These are phyloP conservation scores for Nannochloropsis oceanica DNA, from an alignment of 108 stramenopile species.

Conservation along the genomic window DNA sequence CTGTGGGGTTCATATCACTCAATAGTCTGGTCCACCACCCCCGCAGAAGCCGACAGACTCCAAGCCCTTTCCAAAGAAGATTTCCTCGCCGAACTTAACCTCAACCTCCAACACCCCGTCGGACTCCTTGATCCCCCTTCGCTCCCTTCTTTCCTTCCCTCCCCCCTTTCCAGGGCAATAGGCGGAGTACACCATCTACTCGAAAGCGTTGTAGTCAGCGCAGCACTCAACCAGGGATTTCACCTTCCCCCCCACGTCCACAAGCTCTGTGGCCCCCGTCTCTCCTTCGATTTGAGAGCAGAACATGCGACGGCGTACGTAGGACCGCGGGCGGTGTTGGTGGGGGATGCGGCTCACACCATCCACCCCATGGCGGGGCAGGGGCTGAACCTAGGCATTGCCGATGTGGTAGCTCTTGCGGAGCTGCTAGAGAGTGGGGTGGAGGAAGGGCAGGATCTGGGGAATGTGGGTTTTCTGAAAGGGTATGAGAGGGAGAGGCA, in stretches of 20 bases:
- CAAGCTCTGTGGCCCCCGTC: neutral
- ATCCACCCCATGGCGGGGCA: conserved; percentile 96
- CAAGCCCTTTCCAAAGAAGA: neutral
- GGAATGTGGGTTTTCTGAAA: neutral
- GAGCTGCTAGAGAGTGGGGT: neutral
- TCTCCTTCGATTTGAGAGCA: conserved; percentile 8
- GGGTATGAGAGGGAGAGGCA: conserved; percentile 21
- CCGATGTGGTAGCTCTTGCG: conserved; percentile 54
- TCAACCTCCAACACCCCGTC: neutral
- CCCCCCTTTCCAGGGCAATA: neutral
- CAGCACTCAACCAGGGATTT: neutral
- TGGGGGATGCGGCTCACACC: conserved; percentile 90
- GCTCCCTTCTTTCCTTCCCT: neutral
- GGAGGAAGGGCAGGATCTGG: conserved; percentile 16
- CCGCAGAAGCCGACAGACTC: conserved; percentile 11
- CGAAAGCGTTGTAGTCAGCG: neutral
- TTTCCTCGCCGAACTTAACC: conserved; percentile 10
- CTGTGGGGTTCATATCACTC: conserved; percentile 17
- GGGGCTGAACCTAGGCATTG: conserved; percentile 82
- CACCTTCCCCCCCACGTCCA: neutral
- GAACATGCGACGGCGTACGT: conserved; percentile 7
- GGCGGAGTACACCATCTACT: neutral
- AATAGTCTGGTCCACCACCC: conserved; percentile 32
- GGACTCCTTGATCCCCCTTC: neutral
- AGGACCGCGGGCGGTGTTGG: conserved; percentile 42